Evolutionary conservation across 2,329 filamentous ascomycete genomes (phyloP), one percentile per base, ranked within the genome.

Genomic region (Hypoxylon sp.): DNA sequence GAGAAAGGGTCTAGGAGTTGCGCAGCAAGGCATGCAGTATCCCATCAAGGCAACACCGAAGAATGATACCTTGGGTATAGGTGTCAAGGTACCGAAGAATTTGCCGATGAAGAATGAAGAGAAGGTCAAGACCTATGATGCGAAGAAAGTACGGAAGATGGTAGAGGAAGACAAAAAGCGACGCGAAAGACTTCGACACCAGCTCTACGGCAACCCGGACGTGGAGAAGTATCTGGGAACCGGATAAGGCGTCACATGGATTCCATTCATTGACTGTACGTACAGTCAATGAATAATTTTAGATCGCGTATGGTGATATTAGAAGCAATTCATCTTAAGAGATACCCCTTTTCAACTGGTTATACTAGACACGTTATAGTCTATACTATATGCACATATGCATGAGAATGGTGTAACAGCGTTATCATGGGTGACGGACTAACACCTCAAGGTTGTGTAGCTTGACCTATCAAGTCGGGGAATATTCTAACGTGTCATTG

Each of bases 181-280:
- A 60, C 80, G 82, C 15, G 84, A 90, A 58, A 85, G 77, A 67
- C 72, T 97, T 57, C 82, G 87, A 63, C 80, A 85, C 65, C 81
- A 90, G 75, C 89, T 97, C 61, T 94, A 90, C 74, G 82, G 84
- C 17, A 87, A 84, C 64, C 83, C 89, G n/a, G 89, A 94, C 64
- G 78, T 96, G 51, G 85, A 92, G 67, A 85, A 81, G 69, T 95
- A 96, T 71, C 74, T 96, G 15, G 83, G 87, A 15, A 60, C 63
- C 4, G 69, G 66, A 27, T 69, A 60, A 54, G 47, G 49, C 13
- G 43, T 40, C 24, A 43, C 46, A 41, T 47, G 43, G 51, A 15
- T 51, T 47, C 20, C 15, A 27, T 18, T 7, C 38, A 26, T 11
- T 13, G 31, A 18, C 18, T 35, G 17, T 35, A 37, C 33, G n/a